Percentiles rank a stretch among this genome's conserved stretches.
phyloP scores from a whole-genome alignment of 352 stramenopile species.

The Phytopythium oedochilum region DNA sequence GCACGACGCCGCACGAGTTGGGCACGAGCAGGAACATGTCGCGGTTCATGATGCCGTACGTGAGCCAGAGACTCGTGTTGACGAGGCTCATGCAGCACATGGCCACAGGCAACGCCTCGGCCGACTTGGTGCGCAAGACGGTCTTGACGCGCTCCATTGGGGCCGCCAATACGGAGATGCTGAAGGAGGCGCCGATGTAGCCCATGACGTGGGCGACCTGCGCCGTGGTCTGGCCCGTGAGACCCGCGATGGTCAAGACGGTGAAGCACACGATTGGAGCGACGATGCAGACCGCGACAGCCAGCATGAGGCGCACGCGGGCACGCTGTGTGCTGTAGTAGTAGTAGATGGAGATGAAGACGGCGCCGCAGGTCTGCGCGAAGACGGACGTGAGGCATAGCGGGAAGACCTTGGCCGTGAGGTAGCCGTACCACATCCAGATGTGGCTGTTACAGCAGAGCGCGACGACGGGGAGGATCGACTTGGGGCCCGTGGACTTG shows the following conservation, averaged over 20 bases:
- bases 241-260: not conserved
- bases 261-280: not conserved
- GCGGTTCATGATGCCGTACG: constrained; percentile 2
- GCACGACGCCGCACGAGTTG: constrained; percentile 5
- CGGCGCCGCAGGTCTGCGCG: constrained; percentile 15
- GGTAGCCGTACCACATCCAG: constrained; percentile 22
- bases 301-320: constrained; percentile 13
- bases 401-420: constrained; percentile 20
- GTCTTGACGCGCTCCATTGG: constrained; percentile 6
- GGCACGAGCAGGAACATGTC: constrained; percentile 6
- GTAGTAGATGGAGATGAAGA: constrained; percentile 25
- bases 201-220: not conserved
- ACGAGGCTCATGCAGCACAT: constrained; percentile 6
- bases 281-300: not conserved
- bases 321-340: constrained; percentile 15
- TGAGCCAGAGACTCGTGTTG: constrained; percentile 7
- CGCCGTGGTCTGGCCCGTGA: not conserved
- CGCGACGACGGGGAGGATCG: constrained; percentile 22
- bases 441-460: constrained; percentile 26
- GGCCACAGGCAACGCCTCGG: not conserved
- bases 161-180: not conserved
- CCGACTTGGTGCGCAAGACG: constrained; percentile 6
- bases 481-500: constrained; percentile 21
- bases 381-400: constrained; percentile 23
- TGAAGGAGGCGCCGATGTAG: not conserved